These are phyloP conservation scores for Eimeria falciformis DNA, from an alignment of 169 alveolate genomes.

Conservation along the genomic window DNA sequence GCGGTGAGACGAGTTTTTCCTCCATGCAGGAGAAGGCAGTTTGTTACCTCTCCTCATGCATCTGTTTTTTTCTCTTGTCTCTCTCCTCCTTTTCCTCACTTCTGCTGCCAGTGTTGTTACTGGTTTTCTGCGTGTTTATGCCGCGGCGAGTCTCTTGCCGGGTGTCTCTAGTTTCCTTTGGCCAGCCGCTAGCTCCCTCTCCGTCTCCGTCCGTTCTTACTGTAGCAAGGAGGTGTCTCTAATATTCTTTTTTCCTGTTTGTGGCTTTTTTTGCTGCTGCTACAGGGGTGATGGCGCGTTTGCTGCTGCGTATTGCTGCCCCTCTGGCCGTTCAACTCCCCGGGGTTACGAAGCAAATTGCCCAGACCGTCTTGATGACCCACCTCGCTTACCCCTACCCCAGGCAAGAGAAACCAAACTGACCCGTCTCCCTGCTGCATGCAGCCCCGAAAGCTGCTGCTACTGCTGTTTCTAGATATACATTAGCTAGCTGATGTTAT, in stretches of 20 bases:
- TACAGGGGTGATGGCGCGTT: background rate
- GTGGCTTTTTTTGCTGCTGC: background rate
- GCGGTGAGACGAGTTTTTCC: background rate
- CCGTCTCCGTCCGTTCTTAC: too few relatives aligned
- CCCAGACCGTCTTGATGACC: constrained; percentile 26
- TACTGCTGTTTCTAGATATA: background rate
- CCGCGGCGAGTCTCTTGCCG: too few relatives aligned
- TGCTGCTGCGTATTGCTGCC: constrained; percentile 25
- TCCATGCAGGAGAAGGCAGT: background rate
- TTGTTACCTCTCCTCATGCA: background rate
- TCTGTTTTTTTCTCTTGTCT: too few relatives aligned
- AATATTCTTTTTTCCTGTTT: too few relatives aligned
- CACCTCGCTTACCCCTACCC: constrained; percentile 27
- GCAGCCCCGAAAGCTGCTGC: background rate
- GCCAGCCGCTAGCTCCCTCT: too few relatives aligned
- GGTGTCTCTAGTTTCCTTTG: too few relatives aligned
- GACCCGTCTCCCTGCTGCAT: background rate
- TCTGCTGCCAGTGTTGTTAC: background rate
- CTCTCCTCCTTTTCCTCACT: background rate
- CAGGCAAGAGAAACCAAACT: background rate
- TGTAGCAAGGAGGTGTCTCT: too few relatives aligned
- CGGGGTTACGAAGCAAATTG: background rate
- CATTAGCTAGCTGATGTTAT: too few relatives aligned
- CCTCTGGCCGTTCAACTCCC: constrained; percentile 29
- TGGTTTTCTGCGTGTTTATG: too few relatives aligned